Evolutionary conservation across 139 green algal species (phyloP).

Genomic region (Chlorella sorokiniana): DNA sequence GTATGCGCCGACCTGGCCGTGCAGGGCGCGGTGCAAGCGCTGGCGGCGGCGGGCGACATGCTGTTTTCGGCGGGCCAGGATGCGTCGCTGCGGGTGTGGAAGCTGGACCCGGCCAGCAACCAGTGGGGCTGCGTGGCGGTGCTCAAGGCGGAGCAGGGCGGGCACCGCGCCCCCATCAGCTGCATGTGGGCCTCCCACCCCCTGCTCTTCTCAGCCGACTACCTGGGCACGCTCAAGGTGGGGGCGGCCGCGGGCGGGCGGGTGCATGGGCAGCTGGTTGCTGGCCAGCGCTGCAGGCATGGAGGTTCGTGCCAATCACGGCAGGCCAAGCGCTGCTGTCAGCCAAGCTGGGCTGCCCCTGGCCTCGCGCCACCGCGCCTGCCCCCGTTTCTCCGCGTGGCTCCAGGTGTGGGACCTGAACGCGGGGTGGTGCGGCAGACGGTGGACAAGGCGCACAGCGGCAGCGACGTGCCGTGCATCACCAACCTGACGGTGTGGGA

Average conservation of each 20-base stretch:
- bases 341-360: no score
- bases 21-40: slow-evolving; percentile 53
- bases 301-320: background rate
- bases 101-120: slow-evolving; percentile 51
- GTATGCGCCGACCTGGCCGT: background rate
- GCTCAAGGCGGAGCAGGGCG: slow-evolving; percentile 49
- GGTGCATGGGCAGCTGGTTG: background rate
- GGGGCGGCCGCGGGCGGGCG: background rate
- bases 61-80: slow-evolving; percentile 76
- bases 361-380: background rate
- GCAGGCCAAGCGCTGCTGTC: no score
- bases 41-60: slow-evolving; percentile 52
- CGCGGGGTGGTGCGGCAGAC: slow-evolving; percentile 59
- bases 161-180: slow-evolving; percentile 61
- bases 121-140: slow-evolving; percentile 19
- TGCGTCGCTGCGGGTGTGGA: slow-evolving; percentile 72
- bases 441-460: slow-evolving; percentile 52
- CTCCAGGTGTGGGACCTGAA: slow-evolving; percentile 77
- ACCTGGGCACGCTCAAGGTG: slow-evolving; percentile 70
- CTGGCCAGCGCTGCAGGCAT: background rate
- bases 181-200: slow-evolving; percentile 46
- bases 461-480: slow-evolving; percentile 47
- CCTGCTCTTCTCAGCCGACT: slow-evolving; percentile 77
- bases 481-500: slow-evolving; percentile 73
- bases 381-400: background rate